Percentiles rank a stretch among this genome's conserved stretches.
Evolutionary conservation across 164 flowering plant genomes (phyloP).

Genomic region (Dillenia turbinata): DNA sequence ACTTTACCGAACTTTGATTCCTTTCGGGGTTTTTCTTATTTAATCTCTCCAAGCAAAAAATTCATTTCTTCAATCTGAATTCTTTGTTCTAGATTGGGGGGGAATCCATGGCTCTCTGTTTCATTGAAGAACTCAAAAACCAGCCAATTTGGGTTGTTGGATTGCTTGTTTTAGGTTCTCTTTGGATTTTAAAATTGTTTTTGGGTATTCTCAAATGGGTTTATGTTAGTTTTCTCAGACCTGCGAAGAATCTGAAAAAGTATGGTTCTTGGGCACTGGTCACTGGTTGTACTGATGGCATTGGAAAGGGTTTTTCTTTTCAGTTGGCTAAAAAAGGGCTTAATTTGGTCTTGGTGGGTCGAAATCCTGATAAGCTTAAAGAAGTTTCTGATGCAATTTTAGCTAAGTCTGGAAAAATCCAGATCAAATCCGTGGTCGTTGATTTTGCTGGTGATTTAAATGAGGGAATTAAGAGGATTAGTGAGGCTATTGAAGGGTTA

Average conservation of each 20-base stretch:
- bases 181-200: conserved; percentile 25
- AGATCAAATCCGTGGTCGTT: conserved; percentile 65
- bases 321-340: conserved; percentile 76
- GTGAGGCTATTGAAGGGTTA: conserved; percentile 55
- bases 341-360: conserved; percentile 68
- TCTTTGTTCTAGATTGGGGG: neutral
- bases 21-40: conserved; percentile 6
- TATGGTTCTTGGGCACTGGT: conserved; percentile 96
- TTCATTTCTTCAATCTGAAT: conserved; percentile 5
- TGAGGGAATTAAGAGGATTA: conserved; percentile 57
- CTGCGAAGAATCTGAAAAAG: conserved; percentile 66
- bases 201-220: conserved; percentile 52
- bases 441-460: conserved; percentile 72
- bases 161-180: conserved; percentile 42
- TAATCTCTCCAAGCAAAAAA: neutral
- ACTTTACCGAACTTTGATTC: conserved; percentile 2
- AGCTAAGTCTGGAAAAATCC: conserved; percentile 34
- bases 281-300: conserved; percentile 92
- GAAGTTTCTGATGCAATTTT: conserved; percentile 49
- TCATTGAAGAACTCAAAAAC: conserved; percentile 16
- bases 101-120: conserved; percentile 11
- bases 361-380: conserved; percentile 61
- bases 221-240: conserved; percentile 66
- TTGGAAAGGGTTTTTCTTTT: conserved; percentile 86
- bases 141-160: conserved; percentile 45